Base-by-base conservation (phyloP, 2,329 filamentous ascomycete genomes). In the Diaporthe sp. region DNA sequence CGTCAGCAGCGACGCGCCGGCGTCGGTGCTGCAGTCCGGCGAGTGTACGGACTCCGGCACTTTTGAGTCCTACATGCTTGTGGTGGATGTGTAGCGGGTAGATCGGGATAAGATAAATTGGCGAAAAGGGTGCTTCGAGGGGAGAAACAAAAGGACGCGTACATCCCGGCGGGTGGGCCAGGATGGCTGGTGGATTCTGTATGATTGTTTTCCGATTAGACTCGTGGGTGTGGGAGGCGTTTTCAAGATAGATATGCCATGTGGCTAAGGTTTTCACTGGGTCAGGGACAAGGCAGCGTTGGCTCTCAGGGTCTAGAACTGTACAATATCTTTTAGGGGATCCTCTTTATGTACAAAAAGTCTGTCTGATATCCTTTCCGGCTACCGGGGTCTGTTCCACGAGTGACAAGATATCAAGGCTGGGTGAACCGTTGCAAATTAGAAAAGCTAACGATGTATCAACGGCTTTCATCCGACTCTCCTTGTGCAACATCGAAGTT, bases 31-130 rank as follows among this genome's bases (percentile, higher is more conserved):
- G 12, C 35, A 25, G 70, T 25, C 64, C n/a, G 71, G 71, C 15
- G 47, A 57, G 10, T 75, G 74, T 47, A 54, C 33, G 15, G 54
- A 57, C 50, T 57, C 52, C 45, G 71, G 74, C 1, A 38, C 64
- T 1, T 75, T 57, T 19, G 64, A 69, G 47, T 73, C 70, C 5
- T 75, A 64, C 28, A 57, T 38, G 15, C 57, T 75, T 19, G 38
- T 54, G 55, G 55, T 75, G 17, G 58, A 75, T 33, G n/a, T 75
- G 19, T 75, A 64, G 12, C 6, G 68, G 7, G 4, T 17, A 13
- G 35, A 10, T 38, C 10, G 5, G 35, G 35, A 38, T 5, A 10
- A 38, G 5, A 15, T 12, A 12, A 8, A 3, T 12, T 58, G 25
- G 17, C 15, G 13, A n/a, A 15, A 22, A 15, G 19, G 9, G 19